These are phyloP conservation scores for Fusarium subglutinans DNA, from an alignment of 2,329 filamentous ascomycete species.

Conservation along the genomic window DNA sequence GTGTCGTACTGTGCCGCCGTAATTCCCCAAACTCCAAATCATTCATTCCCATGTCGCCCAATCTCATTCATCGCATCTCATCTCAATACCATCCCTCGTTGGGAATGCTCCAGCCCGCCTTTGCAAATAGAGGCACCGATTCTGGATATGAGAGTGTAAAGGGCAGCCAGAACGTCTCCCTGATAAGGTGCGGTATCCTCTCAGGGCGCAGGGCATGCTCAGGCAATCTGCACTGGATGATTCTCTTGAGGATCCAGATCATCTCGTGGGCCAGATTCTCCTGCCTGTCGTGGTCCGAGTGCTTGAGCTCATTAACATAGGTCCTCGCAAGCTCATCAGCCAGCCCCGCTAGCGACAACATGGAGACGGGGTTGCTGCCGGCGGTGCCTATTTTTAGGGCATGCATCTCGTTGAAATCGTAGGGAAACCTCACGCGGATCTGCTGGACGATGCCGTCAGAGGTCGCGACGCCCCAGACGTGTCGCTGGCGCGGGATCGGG, in stretches of 20 bases:
- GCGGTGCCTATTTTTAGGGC: constrained; percentile 27
- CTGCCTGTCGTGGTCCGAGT: constrained; percentile 17
- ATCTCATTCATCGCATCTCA: background rate
- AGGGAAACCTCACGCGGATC: constrained; percentile 51
- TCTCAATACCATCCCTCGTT: constrained; percentile 12
- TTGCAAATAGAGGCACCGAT: constrained; percentile 42
- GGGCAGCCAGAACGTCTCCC: constrained; percentile 45
- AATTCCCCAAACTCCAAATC: constrained; percentile 17
- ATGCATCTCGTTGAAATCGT: constrained; percentile 46
- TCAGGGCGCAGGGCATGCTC: constrained; percentile 35
- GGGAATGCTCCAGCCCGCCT: constrained; percentile 43
- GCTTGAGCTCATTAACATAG: constrained; percentile 44
- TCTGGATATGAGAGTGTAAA: constrained; percentile 45
- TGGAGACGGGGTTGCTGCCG: constrained; percentile 21
- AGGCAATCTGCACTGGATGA: constrained; percentile 31
- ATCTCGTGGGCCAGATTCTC: constrained; percentile 44
- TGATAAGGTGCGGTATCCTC: constrained; percentile 36
- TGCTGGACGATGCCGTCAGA: constrained; percentile 42
- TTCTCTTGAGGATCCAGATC: constrained; percentile 48
- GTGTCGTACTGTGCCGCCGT: background rate
- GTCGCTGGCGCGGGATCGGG: constrained; percentile 28
- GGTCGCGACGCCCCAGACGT: constrained; percentile 50
- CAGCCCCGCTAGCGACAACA: constrained; percentile 49
- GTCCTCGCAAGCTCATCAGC: constrained; percentile 48
- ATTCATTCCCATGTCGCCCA: background rate